These are phyloP conservation scores for Curvularia lunata DNA, from an alignment of 2,329 filamentous ascomycete species.

Conservation along the genomic window DNA sequence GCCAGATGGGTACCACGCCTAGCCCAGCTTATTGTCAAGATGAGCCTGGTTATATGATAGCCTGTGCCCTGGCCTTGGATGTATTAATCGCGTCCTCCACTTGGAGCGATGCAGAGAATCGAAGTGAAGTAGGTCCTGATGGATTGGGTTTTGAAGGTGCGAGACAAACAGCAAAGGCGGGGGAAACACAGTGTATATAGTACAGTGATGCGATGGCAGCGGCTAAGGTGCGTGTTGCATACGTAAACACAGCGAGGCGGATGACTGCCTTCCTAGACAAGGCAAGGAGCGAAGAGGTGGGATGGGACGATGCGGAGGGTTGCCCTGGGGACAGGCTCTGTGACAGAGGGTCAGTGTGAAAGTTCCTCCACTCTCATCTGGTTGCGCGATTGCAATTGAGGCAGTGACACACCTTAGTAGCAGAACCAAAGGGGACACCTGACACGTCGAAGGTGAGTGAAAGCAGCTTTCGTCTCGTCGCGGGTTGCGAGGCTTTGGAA, in stretches of 20 bases:
- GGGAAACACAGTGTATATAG: slow-evolving; percentile 6
- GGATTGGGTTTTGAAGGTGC: neutral
- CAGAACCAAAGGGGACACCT: slow-evolving; percentile 17
- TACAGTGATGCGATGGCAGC: slow-evolving; percentile 4
- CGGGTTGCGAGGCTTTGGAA: slow-evolving; percentile 29
- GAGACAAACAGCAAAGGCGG: neutral
- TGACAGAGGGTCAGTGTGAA: slow-evolving; percentile 26
- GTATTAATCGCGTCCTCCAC: neutral
- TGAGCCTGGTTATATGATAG: neutral
- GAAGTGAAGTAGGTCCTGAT: neutral
- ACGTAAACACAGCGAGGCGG: slow-evolving; percentile 22
- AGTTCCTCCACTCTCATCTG: neutral
- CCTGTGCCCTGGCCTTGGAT: neutral
- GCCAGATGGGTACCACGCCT: no score
- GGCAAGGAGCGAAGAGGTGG: slow-evolving; percentile 13
- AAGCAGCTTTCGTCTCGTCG: slow-evolving; percentile 24
- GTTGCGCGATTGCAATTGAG: slow-evolving; percentile 16
- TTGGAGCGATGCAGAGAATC: slow-evolving; percentile 2
- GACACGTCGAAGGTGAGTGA: slow-evolving; percentile 22
- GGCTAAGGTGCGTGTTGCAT: neutral
- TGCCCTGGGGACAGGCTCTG: slow-evolving; percentile 29
- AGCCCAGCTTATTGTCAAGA: neutral
- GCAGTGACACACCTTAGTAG: slow-evolving; percentile 19
- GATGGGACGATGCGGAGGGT: slow-evolving; percentile 28
- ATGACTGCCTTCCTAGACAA: slow-evolving; percentile 25